Evolutionary conservation across 2,329 filamentous ascomycete species (phyloP), one percentile per base, ranked within the genome.

Genomic region (Emmonsiellopsis sp.): DNA sequence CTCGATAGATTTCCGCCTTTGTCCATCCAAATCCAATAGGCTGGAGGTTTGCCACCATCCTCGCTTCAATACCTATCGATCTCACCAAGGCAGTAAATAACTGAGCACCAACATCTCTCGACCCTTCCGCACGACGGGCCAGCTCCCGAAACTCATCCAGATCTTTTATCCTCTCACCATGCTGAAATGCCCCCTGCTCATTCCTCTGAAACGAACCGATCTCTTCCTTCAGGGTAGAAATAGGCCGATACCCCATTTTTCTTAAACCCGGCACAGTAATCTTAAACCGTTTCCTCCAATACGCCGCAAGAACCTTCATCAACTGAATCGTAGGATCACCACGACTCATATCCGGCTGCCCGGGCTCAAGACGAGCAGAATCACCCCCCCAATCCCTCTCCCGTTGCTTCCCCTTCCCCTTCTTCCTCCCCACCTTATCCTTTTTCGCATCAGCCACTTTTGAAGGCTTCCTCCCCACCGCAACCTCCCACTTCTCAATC

Each of bases 21-120:
- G 83, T 94, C 84, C 89, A 97, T 1, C 90, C 90, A 67, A 94
- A 95, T 0, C 93, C 93, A 20, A 89, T 72, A 1, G 90, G 86
- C 65, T 97, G 93, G 41, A 98, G 67, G 64, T 83, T 96, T 8
- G 85, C 84, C 2, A 97, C 83, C 76, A 97, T 79, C 32, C 92
- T 80, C 9, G 89, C 82, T 63, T 96, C 89, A 2, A 97, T 73
- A 0, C 88, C 88, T 9, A 97, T 66, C 0, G 84, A 89, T 58
- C 93, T 79, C 20, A 96, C 68, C 7, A 98, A 72, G 2, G 89
- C 88, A 0, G 89, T 94, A 59, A 97, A 97, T 0, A 98, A 77
- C 64, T 97, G 91, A 0, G 88, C 85, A 0, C 90, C 91, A 2
- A 93, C 78, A 67, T 97, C 93, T 58, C 91, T 80, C 56, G 90